Conservation (phyloP, 441 rosid species). For the Erysimum pusillum region DNA sequence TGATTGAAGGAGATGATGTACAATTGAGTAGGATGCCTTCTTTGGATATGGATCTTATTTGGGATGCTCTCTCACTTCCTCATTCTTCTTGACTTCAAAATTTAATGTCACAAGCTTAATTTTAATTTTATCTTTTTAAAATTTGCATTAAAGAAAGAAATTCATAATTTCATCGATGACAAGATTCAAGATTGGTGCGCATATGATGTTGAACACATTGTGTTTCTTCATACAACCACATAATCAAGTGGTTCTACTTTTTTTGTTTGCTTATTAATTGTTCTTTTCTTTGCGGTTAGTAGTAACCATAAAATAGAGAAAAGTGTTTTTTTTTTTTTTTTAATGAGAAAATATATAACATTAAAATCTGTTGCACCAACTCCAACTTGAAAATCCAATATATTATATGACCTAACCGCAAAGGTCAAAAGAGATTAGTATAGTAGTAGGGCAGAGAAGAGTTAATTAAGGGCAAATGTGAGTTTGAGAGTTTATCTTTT, state of each 20-base stretch:
- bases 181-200: constrained; percentile 37
- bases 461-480: constrained; percentile 15
- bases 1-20: constrained; percentile 61
- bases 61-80: constrained; percentile 82
- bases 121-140: not conserved
- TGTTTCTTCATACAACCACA: constrained; percentile 18
- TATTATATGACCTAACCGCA: constrained; percentile 22
- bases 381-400: constrained; percentile 40
- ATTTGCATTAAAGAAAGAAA: constrained; percentile 7
- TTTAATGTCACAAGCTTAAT: constrained; percentile 10
- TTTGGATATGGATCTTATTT: constrained; percentile 92
- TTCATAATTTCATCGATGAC: constrained; percentile 19
- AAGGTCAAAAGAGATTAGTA: constrained; percentile 36
- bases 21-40: constrained; percentile 97
- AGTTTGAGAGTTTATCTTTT: not conserved
- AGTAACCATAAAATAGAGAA: constrained; percentile 38
- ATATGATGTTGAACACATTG: constrained; percentile 26
- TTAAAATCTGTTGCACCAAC: constrained; percentile 38
- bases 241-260: constrained; percentile 27
- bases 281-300: constrained; percentile 36
- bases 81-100: constrained; percentile 19
- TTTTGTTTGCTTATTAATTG: constrained; percentile 29
- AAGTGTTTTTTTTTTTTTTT: constrained; percentile 20
- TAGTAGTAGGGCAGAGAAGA: not conserved
- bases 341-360: not conserved